Base-by-base conservation (phyloP, 768 basidiomycete species). In the Xanthoconium stramineum region DNA sequence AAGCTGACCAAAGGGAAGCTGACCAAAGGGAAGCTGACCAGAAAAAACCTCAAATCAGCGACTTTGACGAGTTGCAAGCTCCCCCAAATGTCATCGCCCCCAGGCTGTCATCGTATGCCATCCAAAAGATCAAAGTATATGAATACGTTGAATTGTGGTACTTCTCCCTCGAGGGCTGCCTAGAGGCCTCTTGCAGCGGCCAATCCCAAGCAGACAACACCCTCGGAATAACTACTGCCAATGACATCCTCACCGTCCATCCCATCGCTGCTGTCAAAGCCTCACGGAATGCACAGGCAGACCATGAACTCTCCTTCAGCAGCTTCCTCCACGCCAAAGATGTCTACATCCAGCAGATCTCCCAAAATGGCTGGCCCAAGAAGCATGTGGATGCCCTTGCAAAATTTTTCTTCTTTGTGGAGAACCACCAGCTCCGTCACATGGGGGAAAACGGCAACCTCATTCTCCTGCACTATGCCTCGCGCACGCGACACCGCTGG, bases 281-380 rank as follows among this genome's bases (percentile, higher is more conserved):
- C 0, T 71, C 66, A 2, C 38, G 20, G 8, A 50, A 59, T 5
- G 61, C 45, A 0, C 29, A 58, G 0, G 39, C n/a, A 0, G 65
- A 70, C 55, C 53, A 61, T 1, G 43, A 65, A 0, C 60, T 71
- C 12, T n/a, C 59, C 2, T 65, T 65, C 53, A 11, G 19, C 0
- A 61, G 71, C 6, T 61, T 71, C 19, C 32, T 60, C 0, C 36
- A 62, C 0, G 70, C 59, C 0, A 64, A 62, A 11, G 60, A 56
- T 10, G 30, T 14, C 10, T 61, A 43, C 48, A 45, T 60, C 0
- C 7, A 50, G 1, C 13, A 57, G 8, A 35, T 61, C 14, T 32
- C 47, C 5, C 17, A 33, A 0, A 45, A 40, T 0, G 6, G 15
- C 1, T 58, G 59, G 59, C 45, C 39, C 1, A 11, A 29, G 1